Evolutionary conservation across 1,284 basidiomycete genomes (phyloP).

Genomic region (Sphagnurus paluster): DNA sequence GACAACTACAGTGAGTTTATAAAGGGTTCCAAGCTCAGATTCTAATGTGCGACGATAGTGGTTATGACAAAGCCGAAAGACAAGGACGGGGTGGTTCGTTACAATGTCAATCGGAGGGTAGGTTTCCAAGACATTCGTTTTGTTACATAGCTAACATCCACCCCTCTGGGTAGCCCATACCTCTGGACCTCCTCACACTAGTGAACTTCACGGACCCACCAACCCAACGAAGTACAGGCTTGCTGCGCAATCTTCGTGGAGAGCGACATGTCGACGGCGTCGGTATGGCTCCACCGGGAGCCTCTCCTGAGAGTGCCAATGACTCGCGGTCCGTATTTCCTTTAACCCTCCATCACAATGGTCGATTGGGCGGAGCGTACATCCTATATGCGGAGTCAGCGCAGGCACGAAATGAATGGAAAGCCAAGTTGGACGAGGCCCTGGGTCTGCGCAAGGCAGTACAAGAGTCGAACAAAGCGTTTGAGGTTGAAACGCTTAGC

Average conservation of each 20-base stretch:
- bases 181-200: conserved; percentile 82
- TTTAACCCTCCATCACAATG: conserved; percentile 83
- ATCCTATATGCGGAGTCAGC: conserved; percentile 86
- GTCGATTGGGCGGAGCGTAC: conserved; percentile 79
- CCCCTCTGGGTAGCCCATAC: conserved; percentile 72
- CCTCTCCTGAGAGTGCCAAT: conserved; percentile 49
- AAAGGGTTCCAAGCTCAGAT: neutral
- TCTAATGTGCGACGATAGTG: neutral
- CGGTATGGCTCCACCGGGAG: conserved; percentile 30
- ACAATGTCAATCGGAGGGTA: conserved; percentile 80
- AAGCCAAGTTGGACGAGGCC: conserved; percentile 86
- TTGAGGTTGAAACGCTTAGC: conserved; percentile 86
- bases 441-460: conserved; percentile 82
- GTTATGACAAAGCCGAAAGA: conserved; percentile 62
- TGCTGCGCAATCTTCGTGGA: conserved; percentile 58
- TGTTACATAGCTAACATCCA: neutral
- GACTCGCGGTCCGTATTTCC: conserved; percentile 81
- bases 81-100: conserved; percentile 71
- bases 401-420: conserved; percentile 81
- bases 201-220: conserved; percentile 80
- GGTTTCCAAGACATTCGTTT: conserved; percentile 30
- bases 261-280: conserved; percentile 33
- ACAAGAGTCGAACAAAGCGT: conserved; percentile 91
- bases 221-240: conserved; percentile 63
- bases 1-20: conserved; percentile 83